phyloP scores from a whole-genome alignment of 768 basidiomycete species.

The Trametes cingulata region DNA sequence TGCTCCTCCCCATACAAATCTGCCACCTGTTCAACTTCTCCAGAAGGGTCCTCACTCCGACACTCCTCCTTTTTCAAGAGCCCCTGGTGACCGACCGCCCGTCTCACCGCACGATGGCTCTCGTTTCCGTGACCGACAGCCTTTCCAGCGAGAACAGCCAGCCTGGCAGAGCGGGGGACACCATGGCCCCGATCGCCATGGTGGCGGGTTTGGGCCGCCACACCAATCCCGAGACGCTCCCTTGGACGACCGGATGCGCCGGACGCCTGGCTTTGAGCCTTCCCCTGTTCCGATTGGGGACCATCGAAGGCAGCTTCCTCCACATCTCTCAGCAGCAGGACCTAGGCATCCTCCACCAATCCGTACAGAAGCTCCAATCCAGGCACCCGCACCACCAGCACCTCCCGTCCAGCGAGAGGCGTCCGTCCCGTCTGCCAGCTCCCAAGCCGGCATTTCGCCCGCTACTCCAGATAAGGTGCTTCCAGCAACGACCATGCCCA shows the following conservation, averaged over 20 bases:
- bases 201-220: slow-evolving; percentile 1
- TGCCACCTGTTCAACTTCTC: slow-evolving; percentile 52
- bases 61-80: slow-evolving; percentile 15
- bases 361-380: slow-evolving; percentile 20
- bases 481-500: slow-evolving; percentile 21
- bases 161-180: slow-evolving; percentile 4
- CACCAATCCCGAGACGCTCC: slow-evolving; percentile 8
- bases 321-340: slow-evolving; percentile 44
- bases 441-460: slow-evolving; percentile 24
- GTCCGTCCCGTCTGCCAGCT: slow-evolving; percentile 19
- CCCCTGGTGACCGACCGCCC: slow-evolving; percentile 24
- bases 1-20: slow-evolving; percentile 40
- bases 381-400: slow-evolving; percentile 27
- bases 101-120: slow-evolving; percentile 14
- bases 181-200: slow-evolving; percentile 4
- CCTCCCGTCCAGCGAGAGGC: slow-evolving; percentile 8
- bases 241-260: slow-evolving; percentile 11
- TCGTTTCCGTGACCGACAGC: slow-evolving; percentile 26
- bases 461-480: slow-evolving; percentile 15
- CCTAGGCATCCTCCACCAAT: background rate
- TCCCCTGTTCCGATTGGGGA: background rate
- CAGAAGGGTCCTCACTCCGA: slow-evolving; percentile 46
- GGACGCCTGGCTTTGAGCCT: background rate
- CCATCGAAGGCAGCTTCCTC: slow-evolving; percentile 50
- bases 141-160: slow-evolving; percentile 22